A percentile compares a stretch with the other conserved stretches of the same genome.
Conservation (phyloP, 192 early-diverging fungal genomes). For the Backusella mclennaniae region DNA sequence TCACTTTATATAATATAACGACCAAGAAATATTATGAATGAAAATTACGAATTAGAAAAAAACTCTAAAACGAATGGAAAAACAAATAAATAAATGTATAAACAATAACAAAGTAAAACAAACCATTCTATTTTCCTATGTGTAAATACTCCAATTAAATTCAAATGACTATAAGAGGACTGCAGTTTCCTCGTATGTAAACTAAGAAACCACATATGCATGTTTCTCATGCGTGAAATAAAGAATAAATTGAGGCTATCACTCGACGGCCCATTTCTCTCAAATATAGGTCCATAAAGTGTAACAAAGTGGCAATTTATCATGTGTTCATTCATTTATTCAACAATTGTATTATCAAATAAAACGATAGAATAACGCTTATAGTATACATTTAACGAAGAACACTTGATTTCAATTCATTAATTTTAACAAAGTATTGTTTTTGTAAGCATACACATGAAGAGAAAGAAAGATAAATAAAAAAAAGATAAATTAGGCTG, state of each 20-base stretch:
- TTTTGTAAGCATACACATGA: neutral
- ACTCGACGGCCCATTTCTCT: neutral
- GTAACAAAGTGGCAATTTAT: neutral
- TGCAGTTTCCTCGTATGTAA: neutral
- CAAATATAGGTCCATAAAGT: neutral
- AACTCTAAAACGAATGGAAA: too few relatives aligned
- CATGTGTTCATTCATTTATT: neutral
- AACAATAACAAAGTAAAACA: neutral
- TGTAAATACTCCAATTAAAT: neutral
- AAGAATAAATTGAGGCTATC: neutral
- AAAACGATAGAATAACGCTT: too few relatives aligned
- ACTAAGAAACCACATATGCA: neutral
- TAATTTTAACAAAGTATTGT: neutral
- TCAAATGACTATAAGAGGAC: neutral
- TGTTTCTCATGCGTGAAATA: neutral
- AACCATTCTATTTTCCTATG: neutral
- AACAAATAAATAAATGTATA: neutral
- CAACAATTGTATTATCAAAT: neutral
- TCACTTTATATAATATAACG: too few relatives aligned
- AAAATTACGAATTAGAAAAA: too few relatives aligned
- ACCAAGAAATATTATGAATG: too few relatives aligned
- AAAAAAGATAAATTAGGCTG: neutral
- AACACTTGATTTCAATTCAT: neutral
- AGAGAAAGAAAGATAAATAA: neutral
- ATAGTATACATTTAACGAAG: neutral